Evolutionary conservation across 78 protist genomes (phyloP), one percentile per base, ranked within the genome.

Genomic region (Dictyostelium capitatum): DNA sequence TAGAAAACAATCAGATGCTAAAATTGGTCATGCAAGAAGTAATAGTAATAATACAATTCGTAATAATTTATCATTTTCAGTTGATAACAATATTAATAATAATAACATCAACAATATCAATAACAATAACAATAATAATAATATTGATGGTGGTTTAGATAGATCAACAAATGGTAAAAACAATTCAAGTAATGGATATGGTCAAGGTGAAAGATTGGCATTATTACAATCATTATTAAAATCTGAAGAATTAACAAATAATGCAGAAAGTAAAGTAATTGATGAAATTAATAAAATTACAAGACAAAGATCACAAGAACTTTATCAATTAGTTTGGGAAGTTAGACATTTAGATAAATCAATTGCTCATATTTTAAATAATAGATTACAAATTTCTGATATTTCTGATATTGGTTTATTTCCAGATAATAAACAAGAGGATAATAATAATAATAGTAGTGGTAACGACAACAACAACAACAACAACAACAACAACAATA

Each of bases 311-410:
- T 83, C 91, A 19, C 69, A 83, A 46, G 91, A 83, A 47, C 47
- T 83, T 25, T 83, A 83, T 83, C 91, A 83, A 46, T 83, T 73
- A 51, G 83, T 83, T 57, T 83, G 91, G 91, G 91, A 83, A 73
- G 91, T 83, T 50, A 50, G 91, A 50, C 67, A 83, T 50, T 54
- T 83, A 1, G 91, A 83, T 50, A 83, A 83, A 57, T 79, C 91
- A 46, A 83, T 83, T 57, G 82, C 91, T 25, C 64, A 50, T 32
- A 57, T 83, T 15, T 69, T 83, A 43, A 83, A 79, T 20, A 83
- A 73, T 57, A 50, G 70, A 73, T 53, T 83, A 37, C 28, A 50
- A 5, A 54, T 83, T 43, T 47, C 80, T 15, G 91, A 83, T 57
- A n/a, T 83, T 11, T 53, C 65, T 17, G 80, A 47, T 47, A 74